A percentile compares a stretch with the other conserved stretches of the same genome.
phyloP scores from a whole-genome alignment of 176 grass and related monocot species.

The Olyra latifolia region DNA sequence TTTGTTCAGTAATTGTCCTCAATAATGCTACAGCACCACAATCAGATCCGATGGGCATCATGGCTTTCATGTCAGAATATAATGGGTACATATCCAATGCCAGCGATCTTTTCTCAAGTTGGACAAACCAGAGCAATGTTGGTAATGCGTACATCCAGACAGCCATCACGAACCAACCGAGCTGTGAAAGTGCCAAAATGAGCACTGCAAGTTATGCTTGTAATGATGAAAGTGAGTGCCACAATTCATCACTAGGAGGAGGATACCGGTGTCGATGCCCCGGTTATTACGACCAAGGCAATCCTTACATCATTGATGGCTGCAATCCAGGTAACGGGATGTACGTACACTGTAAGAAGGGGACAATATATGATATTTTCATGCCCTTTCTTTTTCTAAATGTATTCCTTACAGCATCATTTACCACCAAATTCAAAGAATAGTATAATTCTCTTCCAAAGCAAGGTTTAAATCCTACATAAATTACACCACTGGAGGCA shows the following conservation, averaged over 20 bases:
- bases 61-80: background rate
- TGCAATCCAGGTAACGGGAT: slow-evolving; percentile 9
- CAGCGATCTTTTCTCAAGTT: background rate
- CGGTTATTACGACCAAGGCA: rapidly evolving
- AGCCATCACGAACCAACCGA: slow-evolving; percentile 37
- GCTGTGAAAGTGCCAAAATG: background rate
- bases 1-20: background rate
- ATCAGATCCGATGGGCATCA: background rate
- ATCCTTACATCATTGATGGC: background rate
- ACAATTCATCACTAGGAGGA: background rate
- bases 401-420: no score
- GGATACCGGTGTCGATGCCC: background rate
- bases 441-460: no score
- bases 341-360: no score
- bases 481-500: no score
- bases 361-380: no score
- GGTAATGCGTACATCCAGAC: rapidly evolving
- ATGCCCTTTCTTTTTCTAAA: no score
- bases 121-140: background rate
- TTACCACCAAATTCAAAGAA: no score
- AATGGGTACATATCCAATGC: rapidly evolving
- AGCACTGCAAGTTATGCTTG: slow-evolving; percentile 15
- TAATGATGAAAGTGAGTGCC: rapidly evolving
- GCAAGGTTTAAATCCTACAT: no score
- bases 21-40: background rate